Percentiles rank a stretch among this genome's conserved stretches.
phyloP scores from a whole-genome alignment of 176 grass and related monocot genomes.

The Oryza officinalis region DNA sequence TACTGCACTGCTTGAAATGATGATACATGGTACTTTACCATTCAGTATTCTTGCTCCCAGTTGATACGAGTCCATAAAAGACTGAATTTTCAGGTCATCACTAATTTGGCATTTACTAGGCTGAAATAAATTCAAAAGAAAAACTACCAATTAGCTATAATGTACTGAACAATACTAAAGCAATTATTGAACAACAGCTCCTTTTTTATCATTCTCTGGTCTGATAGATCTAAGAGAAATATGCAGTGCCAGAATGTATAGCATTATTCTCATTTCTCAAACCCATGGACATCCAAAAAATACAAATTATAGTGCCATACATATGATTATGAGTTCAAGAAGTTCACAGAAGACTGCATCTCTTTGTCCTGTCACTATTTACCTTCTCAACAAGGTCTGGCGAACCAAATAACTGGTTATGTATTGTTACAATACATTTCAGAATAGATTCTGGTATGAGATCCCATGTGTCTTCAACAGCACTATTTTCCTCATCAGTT shows the following conservation, averaged over 20 bases:
- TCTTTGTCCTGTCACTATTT: conserved; percentile 31
- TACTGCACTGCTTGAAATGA: conserved; percentile 31
- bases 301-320: neutral
- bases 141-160: conserved; percentile 37
- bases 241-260: neutral
- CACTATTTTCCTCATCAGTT: conserved; percentile 42
- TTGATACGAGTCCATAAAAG: conserved; percentile 80
- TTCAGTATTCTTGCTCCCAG: conserved; percentile 76
- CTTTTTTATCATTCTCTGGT: neutral
- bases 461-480: conserved; percentile 62
- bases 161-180: conserved; percentile 4
- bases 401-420: conserved; percentile 87
- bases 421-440: conserved; percentile 63
- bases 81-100: conserved; percentile 66
- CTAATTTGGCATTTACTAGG: conserved; percentile 49
- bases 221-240: neutral
- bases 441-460: conserved; percentile 66
- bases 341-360: neutral
- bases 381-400: conserved; percentile 77
- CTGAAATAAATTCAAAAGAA: conserved; percentile 49
- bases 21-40: conserved; percentile 47
- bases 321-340: neutral
- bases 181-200: neutral
- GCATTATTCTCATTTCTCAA: conserved; percentile 11
- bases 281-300: neutral